Evolutionary conservation across 2,329 filamentous ascomycete genomes (phyloP).

Genomic region (Sporothrix brunneoviolacea): DNA sequence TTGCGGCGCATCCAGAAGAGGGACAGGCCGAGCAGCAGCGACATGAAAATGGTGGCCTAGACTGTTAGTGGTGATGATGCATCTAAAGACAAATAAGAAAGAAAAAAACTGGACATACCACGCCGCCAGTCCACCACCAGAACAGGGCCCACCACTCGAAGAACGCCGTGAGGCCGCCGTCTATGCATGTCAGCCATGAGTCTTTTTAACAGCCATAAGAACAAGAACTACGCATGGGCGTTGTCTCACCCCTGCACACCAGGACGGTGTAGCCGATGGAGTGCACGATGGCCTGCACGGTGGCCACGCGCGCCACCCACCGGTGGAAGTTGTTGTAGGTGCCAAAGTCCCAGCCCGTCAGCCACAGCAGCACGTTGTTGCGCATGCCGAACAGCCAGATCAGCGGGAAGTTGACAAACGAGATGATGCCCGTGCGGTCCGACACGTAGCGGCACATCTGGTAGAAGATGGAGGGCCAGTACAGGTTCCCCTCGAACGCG

Average conservation of each 20-base stretch:
- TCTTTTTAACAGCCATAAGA: no score
- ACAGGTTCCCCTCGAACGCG: slow-evolving; percentile 18
- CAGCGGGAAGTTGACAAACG: slow-evolving; percentile 16
- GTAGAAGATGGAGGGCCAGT: slow-evolving; percentile 8
- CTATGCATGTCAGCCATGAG: no score
- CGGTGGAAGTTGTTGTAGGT: slow-evolving; percentile 63
- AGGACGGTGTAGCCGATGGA: slow-evolving; percentile 49
- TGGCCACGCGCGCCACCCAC: slow-evolving; percentile 57
- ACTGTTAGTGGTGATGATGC: not conserved
- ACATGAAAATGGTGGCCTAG: slow-evolving; percentile 38
- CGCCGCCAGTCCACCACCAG: slow-evolving; percentile 17
- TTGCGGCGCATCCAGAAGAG: slow-evolving; percentile 45
- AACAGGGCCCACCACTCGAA: not conserved
- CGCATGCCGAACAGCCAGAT: slow-evolving; percentile 51
- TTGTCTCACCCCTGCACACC: slow-evolving; percentile 28
- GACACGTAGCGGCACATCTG: slow-evolving; percentile 18
- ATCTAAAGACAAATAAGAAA: not conserved
- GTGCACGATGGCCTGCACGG: slow-evolving; percentile 56
- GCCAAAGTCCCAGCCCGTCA: slow-evolving; percentile 62
- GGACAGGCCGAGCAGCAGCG: slow-evolving; percentile 39
- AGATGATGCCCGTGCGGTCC: slow-evolving; percentile 19
- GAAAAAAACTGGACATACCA: slow-evolving; percentile 13
- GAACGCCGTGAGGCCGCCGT: not conserved
- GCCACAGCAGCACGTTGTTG: slow-evolving; percentile 60
- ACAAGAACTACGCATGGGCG: no score